These are phyloP conservation scores for Manihot esculenta DNA, from an alignment of 441 rosid species.

Conservation along the genomic window DNA sequence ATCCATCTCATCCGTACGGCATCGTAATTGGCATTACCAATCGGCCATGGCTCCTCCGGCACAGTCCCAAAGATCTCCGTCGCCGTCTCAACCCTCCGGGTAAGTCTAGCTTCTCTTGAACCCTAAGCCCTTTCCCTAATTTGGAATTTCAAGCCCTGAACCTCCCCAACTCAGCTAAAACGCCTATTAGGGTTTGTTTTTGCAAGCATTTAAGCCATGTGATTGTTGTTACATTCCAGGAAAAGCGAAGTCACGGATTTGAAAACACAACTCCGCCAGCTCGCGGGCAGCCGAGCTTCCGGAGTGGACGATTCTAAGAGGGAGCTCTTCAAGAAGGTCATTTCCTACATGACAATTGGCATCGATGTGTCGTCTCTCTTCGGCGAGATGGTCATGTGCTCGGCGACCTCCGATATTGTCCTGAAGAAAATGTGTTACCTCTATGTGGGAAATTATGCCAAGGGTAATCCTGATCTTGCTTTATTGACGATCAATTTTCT, in stretches of 20 bases:
- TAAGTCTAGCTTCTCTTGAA: conserved; percentile 27
- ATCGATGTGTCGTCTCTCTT: conserved; percentile 92
- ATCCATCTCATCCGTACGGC: conserved; percentile 28
- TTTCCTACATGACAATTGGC: conserved; percentile 92
- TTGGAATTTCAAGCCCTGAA: neutral
- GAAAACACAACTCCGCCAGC: conserved; percentile 89
- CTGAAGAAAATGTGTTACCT: conserved; percentile 98
- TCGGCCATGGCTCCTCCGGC: conserved; percentile 82
- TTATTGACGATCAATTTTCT: conserved; percentile 90
- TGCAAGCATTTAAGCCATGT: neutral
- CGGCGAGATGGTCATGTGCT: conserved; percentile 99
- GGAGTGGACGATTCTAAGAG: conserved; percentile 96
- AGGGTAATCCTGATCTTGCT: conserved; percentile 92
- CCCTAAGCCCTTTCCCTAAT: neutral
- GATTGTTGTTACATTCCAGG: conserved; percentile 30
- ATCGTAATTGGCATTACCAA: neutral
- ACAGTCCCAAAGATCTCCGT: conserved; percentile 65
- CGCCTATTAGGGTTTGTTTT: neutral
- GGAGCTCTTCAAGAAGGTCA: conserved; percentile 91
- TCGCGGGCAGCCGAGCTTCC: conserved; percentile 94
- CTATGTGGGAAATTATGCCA: conserved; percentile 97
- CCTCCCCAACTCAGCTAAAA: neutral
- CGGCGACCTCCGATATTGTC: conserved; percentile 92
- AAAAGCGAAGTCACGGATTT: conserved; percentile 93
- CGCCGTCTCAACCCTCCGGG: conserved; percentile 98